phyloP scores from a whole-genome alignment of 78 protist species.

The Dictyostelium intermedium region DNA sequence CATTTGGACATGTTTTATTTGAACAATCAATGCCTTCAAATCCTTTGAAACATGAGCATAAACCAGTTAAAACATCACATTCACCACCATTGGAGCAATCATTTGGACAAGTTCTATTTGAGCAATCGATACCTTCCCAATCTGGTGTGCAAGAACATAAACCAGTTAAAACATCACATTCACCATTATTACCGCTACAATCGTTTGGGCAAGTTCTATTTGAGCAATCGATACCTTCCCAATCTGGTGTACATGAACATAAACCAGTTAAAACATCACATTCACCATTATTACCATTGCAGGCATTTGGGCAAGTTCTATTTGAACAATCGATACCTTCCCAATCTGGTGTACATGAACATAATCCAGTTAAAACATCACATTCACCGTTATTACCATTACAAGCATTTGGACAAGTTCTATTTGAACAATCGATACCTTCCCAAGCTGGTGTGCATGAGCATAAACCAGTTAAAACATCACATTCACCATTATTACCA shows the following conservation, averaged over 20 bases:
- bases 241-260: not conserved
- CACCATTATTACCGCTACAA: constrained; percentile 13
- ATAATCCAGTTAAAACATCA: not conserved
- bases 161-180: not conserved
- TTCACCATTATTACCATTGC: not conserved
- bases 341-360: not conserved
- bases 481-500: not conserved
- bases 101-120: not conserved
- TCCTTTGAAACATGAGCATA: not conserved
- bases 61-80: not conserved
- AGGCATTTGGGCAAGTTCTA: not conserved
- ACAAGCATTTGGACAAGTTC: not conserved
- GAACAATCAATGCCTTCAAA: not conserved
- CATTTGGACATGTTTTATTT: not conserved
- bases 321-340: not conserved
- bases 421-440: not conserved
- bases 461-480: not conserved
- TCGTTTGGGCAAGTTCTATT: not conserved
- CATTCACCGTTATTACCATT: not conserved
- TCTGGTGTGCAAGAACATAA: not conserved
- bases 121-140: not conserved
- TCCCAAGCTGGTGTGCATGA: not conserved
- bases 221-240: not conserved
- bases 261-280: not conserved
- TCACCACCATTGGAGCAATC: constrained; percentile 4